These are phyloP conservation scores for Penicillium psychrosexuale DNA, from an alignment of 2,329 filamentous ascomycete genomes.

Conservation along the genomic window DNA sequence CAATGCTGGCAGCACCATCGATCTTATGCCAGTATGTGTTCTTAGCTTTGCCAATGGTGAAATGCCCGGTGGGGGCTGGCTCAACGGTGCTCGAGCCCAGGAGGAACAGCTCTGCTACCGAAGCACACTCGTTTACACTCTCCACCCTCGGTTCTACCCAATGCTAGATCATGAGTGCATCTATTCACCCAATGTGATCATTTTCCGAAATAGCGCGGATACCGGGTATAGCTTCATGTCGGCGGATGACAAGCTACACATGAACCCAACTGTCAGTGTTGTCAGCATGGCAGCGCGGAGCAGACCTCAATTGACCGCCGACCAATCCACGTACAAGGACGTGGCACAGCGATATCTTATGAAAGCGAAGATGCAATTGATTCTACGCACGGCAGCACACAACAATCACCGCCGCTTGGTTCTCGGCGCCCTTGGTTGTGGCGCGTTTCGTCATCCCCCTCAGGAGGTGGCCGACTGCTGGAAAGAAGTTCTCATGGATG, in stretches of 20 bases:
- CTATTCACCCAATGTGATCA: constrained; percentile 59
- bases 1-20: constrained; percentile 17
- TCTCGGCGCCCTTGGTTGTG: constrained; percentile 67
- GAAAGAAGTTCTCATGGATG: constrained; percentile 57
- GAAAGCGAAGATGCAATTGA: constrained; percentile 61
- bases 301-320: constrained; percentile 35
- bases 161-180: constrained; percentile 51
- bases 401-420: constrained; percentile 59
- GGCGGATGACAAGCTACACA: background rate
- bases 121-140: constrained; percentile 44
- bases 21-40: constrained; percentile 49
- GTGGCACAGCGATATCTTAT: constrained; percentile 52
- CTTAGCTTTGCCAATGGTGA: constrained; percentile 64
- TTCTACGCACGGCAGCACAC: constrained; percentile 58
- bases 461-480: constrained; percentile 62
- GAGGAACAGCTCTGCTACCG: constrained; percentile 68
- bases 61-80: constrained; percentile 62
- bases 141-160: constrained; percentile 53
- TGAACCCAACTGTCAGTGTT: constrained; percentile 47
- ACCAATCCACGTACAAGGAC: constrained; percentile 39
- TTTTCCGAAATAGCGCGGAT: constrained; percentile 54
- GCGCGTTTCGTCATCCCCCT: constrained; percentile 62
- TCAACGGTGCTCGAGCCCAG: constrained; percentile 60
- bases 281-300: constrained; percentile 59
- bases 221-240: constrained; percentile 48